Evolutionary conservation across 768 basidiomycete species (phyloP).

Genomic region (Russula ochroleuca): DNA sequence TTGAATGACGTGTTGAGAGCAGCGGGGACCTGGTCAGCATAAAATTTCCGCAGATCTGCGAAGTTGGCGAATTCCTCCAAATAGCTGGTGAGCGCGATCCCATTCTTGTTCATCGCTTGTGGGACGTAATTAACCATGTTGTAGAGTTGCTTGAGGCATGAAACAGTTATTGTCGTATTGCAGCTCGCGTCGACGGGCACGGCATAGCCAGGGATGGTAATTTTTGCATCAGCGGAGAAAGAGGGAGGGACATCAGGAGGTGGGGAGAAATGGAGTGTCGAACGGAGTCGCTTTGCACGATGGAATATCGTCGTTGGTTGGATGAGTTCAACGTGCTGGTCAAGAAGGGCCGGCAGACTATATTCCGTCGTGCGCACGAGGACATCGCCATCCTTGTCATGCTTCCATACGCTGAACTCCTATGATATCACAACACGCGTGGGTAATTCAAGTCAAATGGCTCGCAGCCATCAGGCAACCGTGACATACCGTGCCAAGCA

Average conservation of each 20-base stretch:
- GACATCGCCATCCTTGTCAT: conserved; percentile 46
- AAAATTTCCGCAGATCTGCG: conserved; percentile 36
- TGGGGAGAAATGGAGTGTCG: conserved; percentile 35
- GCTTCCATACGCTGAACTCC: conserved; percentile 56
- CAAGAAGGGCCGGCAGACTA: conserved; percentile 51
- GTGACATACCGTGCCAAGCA: conserved; percentile 51
- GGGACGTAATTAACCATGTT: conserved; percentile 34
- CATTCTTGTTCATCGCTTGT: conserved; percentile 30
- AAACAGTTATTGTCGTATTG: conserved; percentile 36
- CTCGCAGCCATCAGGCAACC: not conserved
- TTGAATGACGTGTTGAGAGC: conserved; percentile 45
- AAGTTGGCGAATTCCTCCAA: conserved; percentile 35
- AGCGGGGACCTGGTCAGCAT: conserved; percentile 32
- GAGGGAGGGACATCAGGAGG: not conserved
- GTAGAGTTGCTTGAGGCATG: conserved; percentile 37
- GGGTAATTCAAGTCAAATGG: not conserved
- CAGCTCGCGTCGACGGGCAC: conserved; percentile 34
- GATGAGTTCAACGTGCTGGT: conserved; percentile 54
- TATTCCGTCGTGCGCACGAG: conserved; percentile 58
- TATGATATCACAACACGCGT: conserved; percentile 27
- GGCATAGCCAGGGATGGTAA: not conserved
- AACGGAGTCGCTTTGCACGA: conserved; percentile 40
- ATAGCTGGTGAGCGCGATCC: conserved; percentile 38
- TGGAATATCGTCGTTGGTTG: conserved; percentile 66
- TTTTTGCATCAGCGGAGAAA: not conserved